These are phyloP conservation scores for Candida broadrunensis DNA, from an alignment of 805 yeast species.

Conservation along the genomic window DNA sequence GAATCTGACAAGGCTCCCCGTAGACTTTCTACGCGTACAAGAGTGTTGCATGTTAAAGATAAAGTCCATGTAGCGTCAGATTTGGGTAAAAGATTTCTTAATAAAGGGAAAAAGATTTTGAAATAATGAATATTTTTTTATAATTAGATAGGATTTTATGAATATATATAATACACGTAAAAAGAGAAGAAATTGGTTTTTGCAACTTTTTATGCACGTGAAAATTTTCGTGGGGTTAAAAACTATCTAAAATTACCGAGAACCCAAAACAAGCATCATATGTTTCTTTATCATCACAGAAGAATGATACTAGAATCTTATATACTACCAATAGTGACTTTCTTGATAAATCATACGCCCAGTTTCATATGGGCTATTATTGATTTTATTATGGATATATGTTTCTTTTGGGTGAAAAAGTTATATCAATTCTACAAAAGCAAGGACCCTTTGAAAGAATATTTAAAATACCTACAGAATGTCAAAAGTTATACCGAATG, in stretches of 20 bases:
- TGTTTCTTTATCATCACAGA: constrained; percentile 1
- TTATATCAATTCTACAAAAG: constrained; percentile 31
- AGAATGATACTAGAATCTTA: constrained; percentile 2
- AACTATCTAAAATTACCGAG: no score
- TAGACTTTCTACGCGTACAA: constrained; percentile 47
- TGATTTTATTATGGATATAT: constrained; percentile 43
- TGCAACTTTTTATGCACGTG: constrained; percentile 1
- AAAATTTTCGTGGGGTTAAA: not conserved
- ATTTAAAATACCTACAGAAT: constrained; percentile 45
- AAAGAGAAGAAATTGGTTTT: no score
- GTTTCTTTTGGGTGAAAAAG: constrained; percentile 45
- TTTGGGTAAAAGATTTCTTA: constrained; percentile 53
- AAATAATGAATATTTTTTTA: not conserved
- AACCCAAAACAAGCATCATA: no score
- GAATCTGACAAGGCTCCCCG: constrained; percentile 53
- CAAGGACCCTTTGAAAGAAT: constrained; percentile 45
- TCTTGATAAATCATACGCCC: constrained; percentile 34
- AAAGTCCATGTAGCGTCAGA: constrained; percentile 52
- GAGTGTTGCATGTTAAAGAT: constrained; percentile 48
- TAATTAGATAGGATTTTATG: no score
- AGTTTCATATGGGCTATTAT: constrained; percentile 38
- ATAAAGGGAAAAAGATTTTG: constrained; percentile 49
- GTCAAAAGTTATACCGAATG: constrained; percentile 69
- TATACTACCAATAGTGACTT: constrained; percentile 21
- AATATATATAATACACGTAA: no score